These are phyloP conservation scores for Hypoxylon fuscum DNA, from an alignment of 495 filamentous ascomycete species.

Conservation along the genomic window DNA sequence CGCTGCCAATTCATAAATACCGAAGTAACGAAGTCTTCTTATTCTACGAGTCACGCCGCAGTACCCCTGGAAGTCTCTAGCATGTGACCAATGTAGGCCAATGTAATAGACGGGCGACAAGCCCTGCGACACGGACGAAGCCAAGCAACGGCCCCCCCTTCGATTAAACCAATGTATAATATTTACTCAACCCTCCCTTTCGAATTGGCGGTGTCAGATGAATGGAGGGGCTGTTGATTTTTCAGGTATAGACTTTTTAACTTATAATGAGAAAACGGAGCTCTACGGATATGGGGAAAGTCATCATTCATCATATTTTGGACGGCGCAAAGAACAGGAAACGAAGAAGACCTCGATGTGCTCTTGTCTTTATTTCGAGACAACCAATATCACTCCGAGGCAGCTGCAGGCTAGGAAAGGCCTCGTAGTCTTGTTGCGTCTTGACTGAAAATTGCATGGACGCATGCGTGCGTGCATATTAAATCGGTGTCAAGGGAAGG, in stretches of 20 bases:
- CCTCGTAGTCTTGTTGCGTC: not conserved
- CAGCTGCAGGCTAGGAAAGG: conserved; percentile 1
- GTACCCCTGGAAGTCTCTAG: conserved; percentile 12
- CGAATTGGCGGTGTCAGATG: conserved; percentile 21
- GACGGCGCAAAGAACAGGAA: conserved; percentile 38
- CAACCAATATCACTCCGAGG: conserved; percentile 7
- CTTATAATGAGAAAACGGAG: conserved; percentile 45
- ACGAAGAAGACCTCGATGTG: conserved; percentile 23
- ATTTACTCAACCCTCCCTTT: conserved; percentile 29
- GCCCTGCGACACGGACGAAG: conserved; percentile 21
- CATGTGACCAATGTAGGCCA: conserved; percentile 9
- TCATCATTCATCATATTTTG: conserved; percentile 44
- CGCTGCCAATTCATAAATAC: conserved; percentile 60
- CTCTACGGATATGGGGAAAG: conserved; percentile 41
- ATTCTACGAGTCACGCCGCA: conserved; percentile 8
- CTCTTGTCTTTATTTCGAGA: conserved; percentile 9
- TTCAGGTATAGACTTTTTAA: conserved; percentile 48
- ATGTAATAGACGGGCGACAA: conserved; percentile 15
- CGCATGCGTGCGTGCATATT: conserved; percentile 26
- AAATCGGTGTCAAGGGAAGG: conserved; percentile 16
- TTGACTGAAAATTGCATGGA: conserved; percentile 18
- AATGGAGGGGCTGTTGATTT: conserved; percentile 24
- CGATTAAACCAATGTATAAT: conserved; percentile 41
- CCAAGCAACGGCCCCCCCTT: conserved; percentile 6
- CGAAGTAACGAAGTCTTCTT: not conserved